Percentiles rank a stretch among this genome's conserved stretches.
Conservation (phyloP, 2,329 filamentous ascomycete species). For the Diplodia scrobiculata region DNA sequence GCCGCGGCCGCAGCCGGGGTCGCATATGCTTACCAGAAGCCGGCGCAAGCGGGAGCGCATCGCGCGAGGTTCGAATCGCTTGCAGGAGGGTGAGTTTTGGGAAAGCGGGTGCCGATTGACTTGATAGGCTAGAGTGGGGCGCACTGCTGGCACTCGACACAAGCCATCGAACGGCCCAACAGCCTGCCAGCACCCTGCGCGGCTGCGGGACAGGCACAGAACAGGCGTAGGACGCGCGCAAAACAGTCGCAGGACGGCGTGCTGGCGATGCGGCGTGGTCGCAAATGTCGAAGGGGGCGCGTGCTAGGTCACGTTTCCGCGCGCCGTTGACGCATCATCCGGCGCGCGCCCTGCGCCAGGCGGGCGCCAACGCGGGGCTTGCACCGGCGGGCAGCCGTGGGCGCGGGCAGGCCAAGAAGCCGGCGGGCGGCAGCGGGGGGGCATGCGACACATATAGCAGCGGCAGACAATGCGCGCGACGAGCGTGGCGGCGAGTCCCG, state of each 20-base stretch:
- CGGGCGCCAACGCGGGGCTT: neutral
- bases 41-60: slow-evolving; percentile 21
- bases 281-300: slow-evolving; percentile 2
- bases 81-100: slow-evolving; percentile 33
- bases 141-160: slow-evolving; percentile 27
- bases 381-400: neutral
- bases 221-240: slow-evolving; percentile 15
- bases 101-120: slow-evolving; percentile 31
- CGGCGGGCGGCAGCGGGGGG: neutral
- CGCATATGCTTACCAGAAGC: neutral
- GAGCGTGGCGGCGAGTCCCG: slow-evolving; percentile 4
- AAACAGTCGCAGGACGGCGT: neutral
- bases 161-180: slow-evolving; percentile 26
- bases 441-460: slow-evolving; percentile 10
- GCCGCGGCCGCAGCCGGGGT: slow-evolving; percentile 7
- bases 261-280: slow-evolving; percentile 12
- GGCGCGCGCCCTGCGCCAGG: slow-evolving; percentile 4
- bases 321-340: slow-evolving; percentile 23
- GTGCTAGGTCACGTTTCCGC: slow-evolving; percentile 22
- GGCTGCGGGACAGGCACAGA: slow-evolving; percentile 25
- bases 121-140: slow-evolving; percentile 33
- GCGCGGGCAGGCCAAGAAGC: slow-evolving; percentile 16
- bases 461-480: slow-evolving; percentile 1
- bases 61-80: slow-evolving; percentile 19
- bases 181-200: slow-evolving; percentile 27